Base-by-base conservation (phyloP, 2,329 filamentous ascomycete species). In the Aspergillus carbonarius region DNA sequence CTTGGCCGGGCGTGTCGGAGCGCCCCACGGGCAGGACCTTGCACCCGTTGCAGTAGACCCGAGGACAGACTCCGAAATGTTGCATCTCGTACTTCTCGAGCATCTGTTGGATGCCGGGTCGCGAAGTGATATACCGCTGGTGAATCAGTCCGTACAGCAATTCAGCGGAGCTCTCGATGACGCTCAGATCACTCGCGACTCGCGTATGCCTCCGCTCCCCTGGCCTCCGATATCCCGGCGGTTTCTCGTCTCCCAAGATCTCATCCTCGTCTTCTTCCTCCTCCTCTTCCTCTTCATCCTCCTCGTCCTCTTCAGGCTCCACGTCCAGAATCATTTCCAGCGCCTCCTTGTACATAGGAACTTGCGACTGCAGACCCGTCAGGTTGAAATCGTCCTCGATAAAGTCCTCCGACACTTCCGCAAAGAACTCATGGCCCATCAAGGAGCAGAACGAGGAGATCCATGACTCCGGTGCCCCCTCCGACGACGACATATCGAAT, bases 321-420 rank as follows among this genome's bases (percentile, higher is more conserved):
- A 99, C 95, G 69, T 99, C 95, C 64, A 99, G 83, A 66, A 99
- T 98, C 93, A 99, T 97, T 85, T 99, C 95, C 63, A 99, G 81
- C 12, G 95, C 95, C 79, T 99, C 95, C 78, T 98, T 99, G 78
- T 99, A 99, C 91, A 97, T 96, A 64, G 92, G 89, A 54, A 99
- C 95, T 79, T 98, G 93, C 60, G 88, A 90, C 77, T 96, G 92
- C 70, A 99, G 82, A 51, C 95, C 95, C 0, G 95, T 99, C 65
- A 99, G 83, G 78, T 99, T 99, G 83, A 99, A 99, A 77, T 99
- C 95, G 86, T 99, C 95, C 77, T 99, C 95, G 73, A 99, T 98
- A 70, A 99, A 99, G 72, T 99, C 95, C 79, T 99, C 95, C 47
- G 92, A 95, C 52, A 99, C 93, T 81, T 99, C 95, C 63, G 95